phyloP scores from a whole-genome alignment of 2,329 filamentous ascomycete genomes.

The Coleophoma crateriformis region DNA sequence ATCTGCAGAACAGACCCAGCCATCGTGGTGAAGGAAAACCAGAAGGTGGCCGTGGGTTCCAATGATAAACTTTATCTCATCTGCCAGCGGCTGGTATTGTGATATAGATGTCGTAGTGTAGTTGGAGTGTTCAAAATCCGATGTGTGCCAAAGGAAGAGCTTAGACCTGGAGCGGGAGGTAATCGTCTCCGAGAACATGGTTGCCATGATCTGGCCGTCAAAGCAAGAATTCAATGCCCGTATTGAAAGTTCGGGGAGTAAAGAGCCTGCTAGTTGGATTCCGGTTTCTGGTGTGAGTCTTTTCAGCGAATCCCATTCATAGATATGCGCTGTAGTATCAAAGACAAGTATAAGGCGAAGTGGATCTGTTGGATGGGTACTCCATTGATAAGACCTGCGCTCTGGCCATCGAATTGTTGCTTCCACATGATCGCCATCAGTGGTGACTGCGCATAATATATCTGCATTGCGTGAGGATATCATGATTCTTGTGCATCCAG shows the following conservation, averaged over 20 bases:
- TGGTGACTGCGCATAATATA: neutral
- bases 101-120: neutral
- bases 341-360: neutral
- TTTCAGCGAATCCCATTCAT: conserved; percentile 1
- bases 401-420: neutral
- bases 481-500: neutral
- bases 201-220: neutral
- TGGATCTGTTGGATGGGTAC: neutral
- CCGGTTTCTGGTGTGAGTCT: neutral
- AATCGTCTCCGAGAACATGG: neutral
- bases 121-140: neutral
- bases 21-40: conserved; percentile 9
- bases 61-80: neutral
- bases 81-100: neutral
- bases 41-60: neutral
- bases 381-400: neutral
- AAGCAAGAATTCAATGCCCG: conserved; percentile 1
- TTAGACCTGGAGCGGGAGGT: neutral
- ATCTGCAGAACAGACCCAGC: conserved; percentile 10
- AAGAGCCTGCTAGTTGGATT: neutral
- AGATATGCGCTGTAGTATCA: neutral
- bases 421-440: neutral
- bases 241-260: neutral
- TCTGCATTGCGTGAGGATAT: neutral
- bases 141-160: neutral